Conservation (phyloP, 208 protist species). For the Trypanosomatidae sp. region DNA sequence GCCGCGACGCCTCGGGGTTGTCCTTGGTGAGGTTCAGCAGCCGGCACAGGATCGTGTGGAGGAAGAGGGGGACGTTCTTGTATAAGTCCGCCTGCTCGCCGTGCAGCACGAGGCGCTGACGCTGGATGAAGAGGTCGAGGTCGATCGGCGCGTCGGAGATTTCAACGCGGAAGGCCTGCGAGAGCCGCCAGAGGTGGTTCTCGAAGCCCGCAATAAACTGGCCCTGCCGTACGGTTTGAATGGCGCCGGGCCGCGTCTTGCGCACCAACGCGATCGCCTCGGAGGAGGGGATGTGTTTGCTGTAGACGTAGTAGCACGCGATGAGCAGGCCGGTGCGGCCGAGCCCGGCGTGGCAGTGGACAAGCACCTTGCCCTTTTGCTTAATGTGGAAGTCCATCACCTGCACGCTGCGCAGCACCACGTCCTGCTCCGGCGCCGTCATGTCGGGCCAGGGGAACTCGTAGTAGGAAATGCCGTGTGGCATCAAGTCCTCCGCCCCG, state of each 20-base stretch:
- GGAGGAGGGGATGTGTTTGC: slow-evolving; percentile 60
- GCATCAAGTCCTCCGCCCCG: slow-evolving; percentile 85
- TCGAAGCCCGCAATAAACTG: slow-evolving; percentile 90
- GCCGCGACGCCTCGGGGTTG: slow-evolving; percentile 31
- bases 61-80: slow-evolving; percentile 67
- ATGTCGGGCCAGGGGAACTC: slow-evolving; percentile 93
- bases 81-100: slow-evolving; percentile 81
- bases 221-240: slow-evolving; percentile 84
- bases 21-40: slow-evolving; percentile 60
- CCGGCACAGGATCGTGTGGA: slow-evolving; percentile 76
- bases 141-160: slow-evolving; percentile 77
- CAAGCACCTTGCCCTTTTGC: slow-evolving; percentile 82
- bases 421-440: slow-evolving; percentile 85
- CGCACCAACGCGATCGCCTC: slow-evolving; percentile 83
- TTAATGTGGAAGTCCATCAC: slow-evolving; percentile 91
- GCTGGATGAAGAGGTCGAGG: slow-evolving; percentile 75
- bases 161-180: slow-evolving; percentile 76
- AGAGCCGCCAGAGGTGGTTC: slow-evolving; percentile 78
- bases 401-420: slow-evolving; percentile 89
- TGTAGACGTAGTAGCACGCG: slow-evolving; percentile 91
- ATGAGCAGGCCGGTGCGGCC: slow-evolving; percentile 92
- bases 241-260: slow-evolving; percentile 64
- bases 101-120: slow-evolving; percentile 79
- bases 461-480: slow-evolving; percentile 85
- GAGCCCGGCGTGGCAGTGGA: slow-evolving; percentile 93